These are phyloP conservation scores for Claviceps capensis DNA, from an alignment of 2,329 filamentous ascomycete species.

Conservation along the genomic window DNA sequence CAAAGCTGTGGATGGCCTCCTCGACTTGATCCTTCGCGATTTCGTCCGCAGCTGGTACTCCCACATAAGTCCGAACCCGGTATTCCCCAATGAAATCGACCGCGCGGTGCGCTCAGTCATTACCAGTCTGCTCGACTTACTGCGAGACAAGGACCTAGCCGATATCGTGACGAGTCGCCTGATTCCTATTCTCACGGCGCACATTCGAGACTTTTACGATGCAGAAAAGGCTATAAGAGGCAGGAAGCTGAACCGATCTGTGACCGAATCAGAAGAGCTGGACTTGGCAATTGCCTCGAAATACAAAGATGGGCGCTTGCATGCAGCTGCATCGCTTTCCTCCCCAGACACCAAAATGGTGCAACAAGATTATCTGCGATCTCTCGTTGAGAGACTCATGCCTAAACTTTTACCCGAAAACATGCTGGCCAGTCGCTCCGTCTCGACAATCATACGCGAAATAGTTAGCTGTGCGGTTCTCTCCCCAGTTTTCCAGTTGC, in stretches of 20 bases:
- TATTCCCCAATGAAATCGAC: constrained; percentile 81
- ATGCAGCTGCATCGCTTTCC: constrained; percentile 69
- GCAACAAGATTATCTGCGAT: constrained; percentile 80
- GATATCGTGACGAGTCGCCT: constrained; percentile 70
- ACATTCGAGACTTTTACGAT: constrained; percentile 82
- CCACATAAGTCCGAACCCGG: constrained; percentile 65
- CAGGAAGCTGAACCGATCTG: constrained; percentile 70
- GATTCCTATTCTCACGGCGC: constrained; percentile 75
- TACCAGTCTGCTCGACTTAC: constrained; percentile 53
- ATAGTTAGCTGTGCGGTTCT: constrained; percentile 89
- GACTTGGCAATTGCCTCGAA: constrained; percentile 92
- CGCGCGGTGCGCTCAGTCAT: constrained; percentile 62
- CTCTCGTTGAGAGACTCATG: constrained; percentile 57
- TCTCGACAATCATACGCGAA: constrained; percentile 71
- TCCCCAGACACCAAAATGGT: constrained; percentile 73
- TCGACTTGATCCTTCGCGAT: constrained; percentile 65
- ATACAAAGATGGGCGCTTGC: constrained; percentile 77
- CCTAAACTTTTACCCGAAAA: constrained; percentile 60
- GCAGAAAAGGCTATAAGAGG: constrained; percentile 81
- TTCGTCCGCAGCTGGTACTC: constrained; percentile 84
- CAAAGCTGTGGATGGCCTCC: constrained; percentile 62
- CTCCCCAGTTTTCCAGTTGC: constrained; percentile 61
- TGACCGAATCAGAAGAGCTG: constrained; percentile 93
- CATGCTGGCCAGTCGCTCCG: constrained; percentile 66
- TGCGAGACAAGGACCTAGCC: constrained; percentile 67